Evolutionary conservation across 2,329 filamentous ascomycete genomes (phyloP), one percentile per base, ranked within the genome.

Genomic region (Botrytis byssoidea): DNA sequence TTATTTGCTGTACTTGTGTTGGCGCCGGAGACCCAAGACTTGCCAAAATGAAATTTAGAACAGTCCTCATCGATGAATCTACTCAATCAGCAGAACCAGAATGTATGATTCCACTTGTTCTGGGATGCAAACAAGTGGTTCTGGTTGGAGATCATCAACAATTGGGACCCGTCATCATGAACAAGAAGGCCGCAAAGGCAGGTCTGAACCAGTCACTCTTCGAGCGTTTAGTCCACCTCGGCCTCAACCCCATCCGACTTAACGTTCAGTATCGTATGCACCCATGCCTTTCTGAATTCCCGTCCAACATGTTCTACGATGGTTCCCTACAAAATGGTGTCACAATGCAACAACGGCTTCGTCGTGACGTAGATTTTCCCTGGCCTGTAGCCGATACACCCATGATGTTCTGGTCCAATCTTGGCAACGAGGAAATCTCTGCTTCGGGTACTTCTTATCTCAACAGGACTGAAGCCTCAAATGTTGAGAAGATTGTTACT

Each of bases 371-470:
- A 42, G 96, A 99, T 83, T 99, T 99, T 82, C 96, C 96, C 20
- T 99, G 96, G 96, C 96, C 96, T 4, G 93, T 97, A 44, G 89
- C 87, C 32, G 95, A 98, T 81, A 94, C 91, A 78, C 96, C 96
- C 4, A 99, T 99, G 96, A 98, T 98, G 96, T 99, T 99, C 85
- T 99, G 96, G 96, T 97, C 94, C 40, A 99, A 99, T 82, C 86
- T 98, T 72, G 96, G 96, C 74, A 97, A 97, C 74, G 96, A 99
- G 83, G 96, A 99, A 83, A 99, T 99, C 69, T 98, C 95, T 10
- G 96, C 96, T 1, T 98, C 95, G 40, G 96, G 96, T 80, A 99
- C 96, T 3, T 98, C 95, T 3, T 99, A 99, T 81, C 91, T 99
- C 77, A 99, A 99, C 83, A 93, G 96, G 65, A 98, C 96, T 1